These are phyloP conservation scores for Hippophae rhamnoides DNA, from an alignment of 306 rosid species.

Conservation along the genomic window DNA sequence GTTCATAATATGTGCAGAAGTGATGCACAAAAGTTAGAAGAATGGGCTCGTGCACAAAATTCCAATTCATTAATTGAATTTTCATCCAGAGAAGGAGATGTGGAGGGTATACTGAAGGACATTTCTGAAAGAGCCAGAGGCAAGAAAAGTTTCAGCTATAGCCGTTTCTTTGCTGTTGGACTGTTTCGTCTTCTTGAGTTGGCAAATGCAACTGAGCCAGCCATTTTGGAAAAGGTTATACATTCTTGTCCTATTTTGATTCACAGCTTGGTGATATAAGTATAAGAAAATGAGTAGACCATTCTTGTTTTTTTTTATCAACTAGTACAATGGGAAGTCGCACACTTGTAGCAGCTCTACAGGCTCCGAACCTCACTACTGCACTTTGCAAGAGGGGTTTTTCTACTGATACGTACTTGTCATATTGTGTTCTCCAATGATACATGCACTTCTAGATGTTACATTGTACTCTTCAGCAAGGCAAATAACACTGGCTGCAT, in stretches of 20 bases:
- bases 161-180: conserved; percentile 95
- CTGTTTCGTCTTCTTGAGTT: conserved; percentile 90
- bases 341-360: no score
- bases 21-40: conserved; percentile 87
- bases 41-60: conserved; percentile 82
- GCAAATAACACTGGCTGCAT: no score
- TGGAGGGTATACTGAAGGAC: conserved; percentile 69
- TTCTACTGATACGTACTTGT: no score
- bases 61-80: conserved; percentile 67
- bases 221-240: conserved; percentile 79
- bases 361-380: no score
- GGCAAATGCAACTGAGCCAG: conserved; percentile 90
- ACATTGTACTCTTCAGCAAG: no score
- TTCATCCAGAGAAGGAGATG: conserved; percentile 82
- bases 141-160: conserved; percentile 75
- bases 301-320: no score
- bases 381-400: no score
- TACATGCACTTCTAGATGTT: no score
- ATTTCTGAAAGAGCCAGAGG: conserved; percentile 81
- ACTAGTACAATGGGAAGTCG: no score
- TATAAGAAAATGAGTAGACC: no score
- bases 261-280: neutral
- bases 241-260: conserved; percentile 1
- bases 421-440: no score
- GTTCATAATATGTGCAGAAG: conserved; percentile 34